Evolutionary conservation across 2,329 filamentous ascomycete species (phyloP), one percentile per base, ranked within the genome.

Genomic region (Phaeosphaeria sp.): DNA sequence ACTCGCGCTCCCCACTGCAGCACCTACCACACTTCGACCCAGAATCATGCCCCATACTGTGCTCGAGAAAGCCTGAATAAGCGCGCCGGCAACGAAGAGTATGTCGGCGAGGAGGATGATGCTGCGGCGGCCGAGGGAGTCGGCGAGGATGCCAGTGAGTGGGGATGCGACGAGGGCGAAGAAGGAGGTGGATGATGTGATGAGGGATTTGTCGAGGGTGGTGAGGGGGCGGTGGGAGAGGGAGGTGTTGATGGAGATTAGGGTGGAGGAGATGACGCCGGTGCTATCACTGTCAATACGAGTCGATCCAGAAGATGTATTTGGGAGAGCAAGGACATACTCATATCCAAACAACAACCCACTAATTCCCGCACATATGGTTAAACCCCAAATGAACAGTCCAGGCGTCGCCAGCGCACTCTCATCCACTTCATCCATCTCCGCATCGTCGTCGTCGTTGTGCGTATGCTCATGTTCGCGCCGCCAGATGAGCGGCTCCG

Each of bases 81-180:
- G 64, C 0, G 91, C 90, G 13, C 91, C 91, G 3, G 83, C 63
- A 3, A 90, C 78, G 74, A 93, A 94, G 13, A 93, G 84, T 0
- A 85, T 62, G 41, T 77, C 75, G 1, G 76, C 92, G 7, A 84
- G 72, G 15, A 98, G 82, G 58, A 98, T 91, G 41, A 90, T 85
- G 0, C 90, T 90, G 72, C 97, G 97, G 55, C 94, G 87, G 20
- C 94, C 95, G 60, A 91, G 87, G 44, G 78, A 80, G 75, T 98
- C 95, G 0, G 92, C 84, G 59, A 87, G 67, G 10, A 85, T 62
- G 5, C 84, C 84, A 0, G 83, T 82, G 18, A 85, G 64, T 0
- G 85, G 84, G 44, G 83, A 85, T 1, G 82, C 83, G 30, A 87
- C 64, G 6, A 88, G 78, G 1, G 85, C 86, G 64, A 85, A 83